A percentile compares a stretch with the other conserved stretches of the same genome.
phyloP scores from a whole-genome alignment of 2,329 filamentous ascomycete genomes.

The Clonostachys byssicola region DNA sequence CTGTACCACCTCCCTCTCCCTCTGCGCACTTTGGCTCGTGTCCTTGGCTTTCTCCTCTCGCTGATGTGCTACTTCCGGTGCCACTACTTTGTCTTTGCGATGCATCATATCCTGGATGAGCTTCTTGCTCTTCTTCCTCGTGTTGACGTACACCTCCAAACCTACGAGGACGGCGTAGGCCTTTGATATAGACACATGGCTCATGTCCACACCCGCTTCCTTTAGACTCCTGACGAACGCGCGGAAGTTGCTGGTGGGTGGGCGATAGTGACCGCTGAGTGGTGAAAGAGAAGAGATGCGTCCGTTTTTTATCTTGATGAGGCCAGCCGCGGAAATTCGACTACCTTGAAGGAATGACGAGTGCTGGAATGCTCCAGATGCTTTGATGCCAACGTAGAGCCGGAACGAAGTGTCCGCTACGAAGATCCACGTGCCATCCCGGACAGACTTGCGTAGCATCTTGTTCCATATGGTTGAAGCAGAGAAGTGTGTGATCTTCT shows the following conservation, averaged over 20 bases:
- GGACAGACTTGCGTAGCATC: conserved; percentile 72
- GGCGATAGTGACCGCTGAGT: conserved; percentile 77
- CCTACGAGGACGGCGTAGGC: conserved; percentile 81
- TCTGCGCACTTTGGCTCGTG: conserved; percentile 53
- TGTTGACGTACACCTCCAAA: conserved; percentile 73
- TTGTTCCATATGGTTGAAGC: conserved; percentile 74
- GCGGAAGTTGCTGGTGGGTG: conserved; percentile 77
- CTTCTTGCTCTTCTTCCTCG: conserved; percentile 59
- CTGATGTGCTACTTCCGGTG: conserved; percentile 53
- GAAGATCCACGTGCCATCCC: conserved; percentile 92
- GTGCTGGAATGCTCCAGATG: conserved; percentile 84
- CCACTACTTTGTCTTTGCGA: conserved; percentile 53
- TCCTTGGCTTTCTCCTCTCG: conserved; percentile 57
- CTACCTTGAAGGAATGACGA: conserved; percentile 83
- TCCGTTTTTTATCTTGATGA: conserved; percentile 82
- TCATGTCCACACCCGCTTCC: conserved; percentile 74
- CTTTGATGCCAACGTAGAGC: conserved; percentile 87
- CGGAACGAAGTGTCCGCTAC: conserved; percentile 82
- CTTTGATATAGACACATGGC: conserved; percentile 71
- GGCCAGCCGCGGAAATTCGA: conserved; percentile 75
- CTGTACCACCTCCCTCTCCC: conserved; percentile 35
- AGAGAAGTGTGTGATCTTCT: conserved; percentile 58
- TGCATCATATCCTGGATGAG: conserved; percentile 43
- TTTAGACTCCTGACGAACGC: conserved; percentile 73
- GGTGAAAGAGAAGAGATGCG: conserved; percentile 70